phyloP scores from a whole-genome alignment of 305 asterid species.

The Galium porrigens region DNA sequence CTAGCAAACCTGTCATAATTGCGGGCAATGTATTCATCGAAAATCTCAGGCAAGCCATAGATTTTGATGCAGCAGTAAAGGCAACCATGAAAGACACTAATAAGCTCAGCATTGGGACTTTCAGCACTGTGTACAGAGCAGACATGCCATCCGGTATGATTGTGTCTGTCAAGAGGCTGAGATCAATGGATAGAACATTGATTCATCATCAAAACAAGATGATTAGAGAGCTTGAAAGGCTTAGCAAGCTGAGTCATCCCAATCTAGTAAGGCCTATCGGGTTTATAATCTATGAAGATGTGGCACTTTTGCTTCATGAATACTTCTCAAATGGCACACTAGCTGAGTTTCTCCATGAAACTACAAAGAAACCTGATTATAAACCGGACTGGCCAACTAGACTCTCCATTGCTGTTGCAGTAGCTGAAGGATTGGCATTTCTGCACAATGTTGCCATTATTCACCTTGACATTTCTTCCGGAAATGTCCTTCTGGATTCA shows the following conservation, averaged over 20 bases:
- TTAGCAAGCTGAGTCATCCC: constrained; percentile 66
- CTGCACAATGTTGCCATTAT: constrained; percentile 74
- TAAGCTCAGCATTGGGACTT: constrained; percentile 54
- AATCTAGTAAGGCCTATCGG: constrained; percentile 76
- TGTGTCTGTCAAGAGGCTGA: constrained; percentile 57
- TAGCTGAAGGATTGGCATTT: constrained; percentile 83
- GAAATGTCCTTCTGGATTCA: constrained; percentile 70
- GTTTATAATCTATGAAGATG: constrained; percentile 66
- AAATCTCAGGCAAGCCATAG: constrained; percentile 68
- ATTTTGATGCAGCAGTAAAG: constrained; percentile 66
- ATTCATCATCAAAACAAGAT: constrained; percentile 60
- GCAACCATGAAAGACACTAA: constrained; percentile 67
- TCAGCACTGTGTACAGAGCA: constrained; percentile 71
- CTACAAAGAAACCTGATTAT: constrained; percentile 29
- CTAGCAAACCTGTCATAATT: constrained; percentile 42
- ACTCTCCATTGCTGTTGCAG: constrained; percentile 74
- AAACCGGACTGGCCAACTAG: constrained; percentile 74
- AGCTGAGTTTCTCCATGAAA: constrained; percentile 55
- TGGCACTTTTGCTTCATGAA: constrained; percentile 52
- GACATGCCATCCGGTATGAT: constrained; percentile 93
- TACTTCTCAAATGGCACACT: constrained; percentile 51
- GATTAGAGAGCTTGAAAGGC: constrained; percentile 80
- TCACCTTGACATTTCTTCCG: constrained; percentile 87
- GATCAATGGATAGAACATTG: constrained; percentile 60
- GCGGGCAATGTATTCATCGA: constrained; percentile 74